phyloP scores from a whole-genome alignment of 345 rosid species.

The Bruguiera sexangula region DNA sequence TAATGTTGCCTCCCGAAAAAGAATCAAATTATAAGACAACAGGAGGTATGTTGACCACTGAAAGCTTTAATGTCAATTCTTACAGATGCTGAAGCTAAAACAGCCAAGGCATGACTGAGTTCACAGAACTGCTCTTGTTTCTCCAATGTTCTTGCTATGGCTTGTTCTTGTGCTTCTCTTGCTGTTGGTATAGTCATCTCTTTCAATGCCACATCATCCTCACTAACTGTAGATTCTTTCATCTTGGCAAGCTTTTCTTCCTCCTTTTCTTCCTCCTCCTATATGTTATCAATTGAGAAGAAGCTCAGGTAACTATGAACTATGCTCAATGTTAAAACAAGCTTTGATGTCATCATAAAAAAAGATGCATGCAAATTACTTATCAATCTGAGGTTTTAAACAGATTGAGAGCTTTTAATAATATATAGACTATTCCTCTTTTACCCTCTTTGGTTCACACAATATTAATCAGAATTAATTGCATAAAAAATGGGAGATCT shows the following conservation, averaged over 20 bases:
- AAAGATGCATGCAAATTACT: neutral
- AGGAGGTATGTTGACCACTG: neutral
- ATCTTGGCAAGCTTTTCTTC: slow-evolving; percentile 65
- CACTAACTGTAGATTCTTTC: slow-evolving; percentile 48
- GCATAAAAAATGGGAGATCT: neutral
- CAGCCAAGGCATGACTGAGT: slow-evolving; percentile 80
- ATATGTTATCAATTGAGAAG: slow-evolving; percentile 24
- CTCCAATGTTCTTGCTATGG: slow-evolving; percentile 64
- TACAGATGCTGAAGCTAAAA: slow-evolving; percentile 94
- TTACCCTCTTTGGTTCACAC: neutral
- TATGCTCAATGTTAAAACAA: neutral
- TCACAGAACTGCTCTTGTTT: slow-evolving; percentile 76
- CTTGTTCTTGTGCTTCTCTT: slow-evolving; percentile 69
- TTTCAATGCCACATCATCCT: slow-evolving; percentile 74
- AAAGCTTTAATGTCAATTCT: slow-evolving; percentile 25
- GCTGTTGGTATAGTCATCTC: slow-evolving; percentile 66
- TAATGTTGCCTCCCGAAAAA: neutral
- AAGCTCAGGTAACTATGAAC: slow-evolving; percentile 2
- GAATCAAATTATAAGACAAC: neutral
- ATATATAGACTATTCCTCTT: neutral
- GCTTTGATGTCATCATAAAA: neutral
- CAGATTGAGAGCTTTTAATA: neutral
- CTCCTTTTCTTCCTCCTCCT: slow-evolving; percentile 87
- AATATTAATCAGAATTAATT: neutral
- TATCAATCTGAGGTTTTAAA: neutral